Base-by-base conservation (phyloP, 225 moss, liverwort and hornwort species). In the Bryum argenteum region DNA sequence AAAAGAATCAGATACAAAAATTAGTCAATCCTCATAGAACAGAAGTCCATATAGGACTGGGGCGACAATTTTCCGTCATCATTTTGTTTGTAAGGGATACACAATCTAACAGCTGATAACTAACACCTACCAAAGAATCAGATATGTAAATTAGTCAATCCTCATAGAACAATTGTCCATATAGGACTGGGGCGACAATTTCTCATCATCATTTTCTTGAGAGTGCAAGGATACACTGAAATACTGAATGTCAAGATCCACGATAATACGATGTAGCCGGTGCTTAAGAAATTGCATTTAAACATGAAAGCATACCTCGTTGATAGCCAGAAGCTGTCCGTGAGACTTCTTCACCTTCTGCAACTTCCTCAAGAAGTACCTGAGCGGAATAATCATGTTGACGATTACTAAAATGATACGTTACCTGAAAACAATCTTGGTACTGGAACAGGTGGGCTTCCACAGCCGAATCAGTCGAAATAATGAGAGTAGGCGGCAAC, bases 291-390 rank as follows among this genome's bases (percentile, higher is more conserved):
- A 53, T n/a, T 2, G 12, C 44, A 12, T 18, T 2, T 11, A 17
- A 24, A 50, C 48, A 4, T 33, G 5, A 4, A 6, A 33, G 33
- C 43, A 15, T 81, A 91, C 93, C 91, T 94, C 94, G 42, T 94
- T 94, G 40, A 94, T 94, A 13, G 94, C 94, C 40, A 94, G 91
- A 74, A 94, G 89, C 65, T 94, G 91, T 20, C 94, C 94, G 19
- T 94, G 94, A 9, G 94, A 76, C 80, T 94, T 94, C 82, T 94
- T 94, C 63, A 94, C 94, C 80, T 94, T 94, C 85, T 94, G 88
- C 80, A 94, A 67, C 85, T 94, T 94, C 74, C 94, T 83, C 69
- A 91, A 73, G 43, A 94, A 94, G 58, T 94, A 94, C 91, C 93
- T 94, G 74, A 7, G 65, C 3, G 2, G 52, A 3, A 43, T 66